A percentile compares a stretch with the other conserved stretches of the same genome.
These are phyloP conservation scores for Trametopsis cervina DNA, from an alignment of 768 basidiomycete genomes.

Conservation along the genomic window DNA sequence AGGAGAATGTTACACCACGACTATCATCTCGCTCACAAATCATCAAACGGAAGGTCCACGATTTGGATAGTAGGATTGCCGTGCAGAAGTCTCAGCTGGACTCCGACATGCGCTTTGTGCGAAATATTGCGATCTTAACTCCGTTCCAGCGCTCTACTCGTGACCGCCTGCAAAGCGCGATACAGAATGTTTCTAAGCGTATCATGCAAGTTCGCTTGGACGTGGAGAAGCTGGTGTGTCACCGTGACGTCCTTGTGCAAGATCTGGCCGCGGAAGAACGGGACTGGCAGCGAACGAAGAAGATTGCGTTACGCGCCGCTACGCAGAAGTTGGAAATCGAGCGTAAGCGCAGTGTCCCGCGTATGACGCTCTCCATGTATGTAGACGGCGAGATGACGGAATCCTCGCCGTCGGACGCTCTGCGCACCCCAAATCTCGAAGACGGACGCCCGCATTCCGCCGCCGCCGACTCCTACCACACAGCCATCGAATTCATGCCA, in stretches of 20 bases:
- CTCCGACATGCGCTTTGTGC: constrained; percentile 60
- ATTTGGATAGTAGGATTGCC: constrained; percentile 55
- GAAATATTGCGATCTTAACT: constrained; percentile 78
- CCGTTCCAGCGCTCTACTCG: constrained; percentile 85
- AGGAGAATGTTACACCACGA: constrained; percentile 17
- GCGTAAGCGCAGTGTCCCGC: constrained; percentile 13
- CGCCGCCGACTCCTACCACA: constrained; percentile 56
- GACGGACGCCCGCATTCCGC: constrained; percentile 38
- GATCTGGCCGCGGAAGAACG: constrained; percentile 71
- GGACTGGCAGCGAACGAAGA: constrained; percentile 59
- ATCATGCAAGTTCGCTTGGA: constrained; percentile 65
- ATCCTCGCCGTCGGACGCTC: background rate
- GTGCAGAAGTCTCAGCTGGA: constrained; percentile 54
- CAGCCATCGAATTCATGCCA: constrained; percentile 43
- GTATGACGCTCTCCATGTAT: constrained; percentile 18
- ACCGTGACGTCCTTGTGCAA: constrained; percentile 63
- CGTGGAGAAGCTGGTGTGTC: constrained; percentile 65
- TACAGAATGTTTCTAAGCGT: constrained; percentile 57
- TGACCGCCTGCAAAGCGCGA: constrained; percentile 56
- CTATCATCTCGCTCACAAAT: constrained; percentile 49
- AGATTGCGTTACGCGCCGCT: constrained; percentile 68
- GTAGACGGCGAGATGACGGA: constrained; percentile 12
- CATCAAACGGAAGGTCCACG: constrained; percentile 53
- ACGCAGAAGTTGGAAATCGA: constrained; percentile 44
- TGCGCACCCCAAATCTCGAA: background rate